A percentile compares a stretch with the other conserved stretches of the same genome.
These are phyloP conservation scores for Penicillium sp. DNA, from an alignment of 2,329 filamentous ascomycete genomes.

Conservation along the genomic window DNA sequence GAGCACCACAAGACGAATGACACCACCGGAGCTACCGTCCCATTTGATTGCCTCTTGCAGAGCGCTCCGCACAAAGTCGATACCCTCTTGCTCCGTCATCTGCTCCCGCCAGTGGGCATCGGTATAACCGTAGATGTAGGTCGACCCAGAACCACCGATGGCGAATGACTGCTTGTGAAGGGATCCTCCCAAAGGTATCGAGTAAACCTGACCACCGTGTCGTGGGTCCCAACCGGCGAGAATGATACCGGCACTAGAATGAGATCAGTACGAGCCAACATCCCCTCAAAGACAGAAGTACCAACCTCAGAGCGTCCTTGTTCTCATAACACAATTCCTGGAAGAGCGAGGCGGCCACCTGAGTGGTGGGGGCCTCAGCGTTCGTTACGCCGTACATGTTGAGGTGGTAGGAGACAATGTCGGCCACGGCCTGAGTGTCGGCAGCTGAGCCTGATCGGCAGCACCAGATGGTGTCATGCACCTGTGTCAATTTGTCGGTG, in stretches of 20 bases:
- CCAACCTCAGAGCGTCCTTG: slow-evolving; percentile 87
- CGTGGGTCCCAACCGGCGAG: slow-evolving; percentile 97
- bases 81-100: slow-evolving; percentile 89
- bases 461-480: slow-evolving; percentile 99
- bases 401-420: slow-evolving; percentile 96
- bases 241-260: slow-evolving; percentile 82
- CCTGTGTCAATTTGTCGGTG: slow-evolving; percentile 97
- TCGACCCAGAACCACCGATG: slow-evolving; percentile 94
- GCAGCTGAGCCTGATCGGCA: slow-evolving; percentile 96
- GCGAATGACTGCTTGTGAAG: slow-evolving; percentile 96
- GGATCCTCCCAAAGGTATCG: slow-evolving; percentile 92
- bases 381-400: slow-evolving; percentile 90
- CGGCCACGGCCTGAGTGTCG: slow-evolving; percentile 95
- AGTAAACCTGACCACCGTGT: slow-evolving; percentile 96
- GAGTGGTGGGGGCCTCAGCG: slow-evolving; percentile 86
- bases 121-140: slow-evolving; percentile 99
- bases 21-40: slow-evolving; percentile 97
- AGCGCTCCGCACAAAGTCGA: slow-evolving; percentile 89
- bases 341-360: slow-evolving; percentile 93
- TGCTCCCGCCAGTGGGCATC: slow-evolving; percentile 93
- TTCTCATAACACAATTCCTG: slow-evolving; percentile 98
- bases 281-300: slow-evolving; percentile 10
- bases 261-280: neutral
- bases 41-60: slow-evolving; percentile 96
- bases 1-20: slow-evolving; percentile 96